phyloP scores from a whole-genome alignment of 768 basidiomycete species.

The Mycena galericulata region DNA sequence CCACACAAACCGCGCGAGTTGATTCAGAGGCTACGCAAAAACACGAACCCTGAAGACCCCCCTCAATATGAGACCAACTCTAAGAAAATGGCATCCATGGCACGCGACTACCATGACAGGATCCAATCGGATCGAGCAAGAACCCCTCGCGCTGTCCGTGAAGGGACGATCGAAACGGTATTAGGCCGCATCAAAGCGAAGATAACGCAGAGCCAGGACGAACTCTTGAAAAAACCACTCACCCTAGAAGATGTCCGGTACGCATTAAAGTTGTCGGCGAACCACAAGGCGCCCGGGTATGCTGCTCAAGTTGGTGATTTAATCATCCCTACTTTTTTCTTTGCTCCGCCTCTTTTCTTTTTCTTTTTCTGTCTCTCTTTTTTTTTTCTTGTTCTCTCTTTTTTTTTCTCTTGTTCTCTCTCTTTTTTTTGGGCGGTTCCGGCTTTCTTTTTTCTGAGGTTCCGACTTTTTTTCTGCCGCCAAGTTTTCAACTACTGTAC shows the following conservation, averaged over 20 bases:
- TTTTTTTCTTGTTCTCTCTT: too few relatives aligned
- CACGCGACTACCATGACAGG: conserved; percentile 3
- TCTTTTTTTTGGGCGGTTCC: too few relatives aligned
- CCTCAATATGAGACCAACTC: conserved; percentile 5
- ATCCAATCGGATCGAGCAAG: neutral
- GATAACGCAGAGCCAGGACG: neutral
- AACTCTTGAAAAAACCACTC: neutral
- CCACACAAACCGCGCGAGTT: neutral
- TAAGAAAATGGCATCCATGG: conserved; percentile 6
- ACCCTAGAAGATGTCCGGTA: conserved; percentile 2
- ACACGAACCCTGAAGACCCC: neutral
- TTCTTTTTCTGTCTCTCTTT: too few relatives aligned
- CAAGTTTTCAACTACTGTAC: too few relatives aligned
- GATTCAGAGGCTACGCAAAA: neutral
- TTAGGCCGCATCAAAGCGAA: neutral
- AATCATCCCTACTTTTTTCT: too few relatives aligned
- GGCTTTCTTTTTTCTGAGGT: too few relatives aligned
- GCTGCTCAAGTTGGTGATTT: too few relatives aligned
- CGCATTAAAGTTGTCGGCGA: conserved; percentile 10
- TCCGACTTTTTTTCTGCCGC: too few relatives aligned
- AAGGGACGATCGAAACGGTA: neutral
- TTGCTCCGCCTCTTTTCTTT: too few relatives aligned
- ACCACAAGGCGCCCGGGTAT: conserved; percentile 14
- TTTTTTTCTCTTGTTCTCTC: too few relatives aligned
- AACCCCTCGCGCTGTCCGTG: neutral